Evolutionary conservation across 2,329 filamentous ascomycete genomes (phyloP), one percentile per base, ranked within the genome.

Genomic region (Colletotrichum sidae): DNA sequence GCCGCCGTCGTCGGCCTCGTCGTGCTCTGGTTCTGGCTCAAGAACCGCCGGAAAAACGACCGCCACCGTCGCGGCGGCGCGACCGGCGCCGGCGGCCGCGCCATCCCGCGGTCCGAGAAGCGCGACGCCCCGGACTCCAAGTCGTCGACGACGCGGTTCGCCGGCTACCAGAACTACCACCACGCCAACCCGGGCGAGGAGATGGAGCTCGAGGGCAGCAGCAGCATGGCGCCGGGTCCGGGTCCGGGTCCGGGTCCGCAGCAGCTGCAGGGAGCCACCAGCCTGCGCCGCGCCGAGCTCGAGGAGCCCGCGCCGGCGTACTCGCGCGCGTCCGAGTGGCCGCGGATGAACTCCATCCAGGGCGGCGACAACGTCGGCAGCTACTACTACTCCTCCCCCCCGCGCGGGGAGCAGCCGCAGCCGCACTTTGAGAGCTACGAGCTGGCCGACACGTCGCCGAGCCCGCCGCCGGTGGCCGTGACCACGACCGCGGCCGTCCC

Each of bases 61-160:
- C 34, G 33, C 46, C 12, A 46, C 45, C 6, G 5, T 17, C 17
- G 3, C 17, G 45, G 45, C 4, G 11, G 45, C 4, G 11, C 15
- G 45, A 47, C 10, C 46, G 46, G 8, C 13, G 46, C 37, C 4
- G 63, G 44, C 9, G 12, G 38, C 13, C 33, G 64, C 6, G 35
- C 64, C 60, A 45, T 65, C n/a, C 49, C 64, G 6, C 53, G 64
- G n/a, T 52, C 45, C 39, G 59, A 67, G 49, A 64, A 63, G 60
- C 64, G 59, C 12, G 60, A 67, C 17, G 64, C 55, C 3, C 60
- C 64, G 12, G 64, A 49, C 39, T 65, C 64, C 54, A 65, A 55
- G 8, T 59, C 64, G 3, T 67, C 64, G 4, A 67, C 64, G 25
- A 51, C 64, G 13, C 39, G 45, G 5, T 56, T 67, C n/a, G 60